Evolutionary conservation across 1,139 yeast species (phyloP).

Genomic region (Protomyces inouyei): DNA sequence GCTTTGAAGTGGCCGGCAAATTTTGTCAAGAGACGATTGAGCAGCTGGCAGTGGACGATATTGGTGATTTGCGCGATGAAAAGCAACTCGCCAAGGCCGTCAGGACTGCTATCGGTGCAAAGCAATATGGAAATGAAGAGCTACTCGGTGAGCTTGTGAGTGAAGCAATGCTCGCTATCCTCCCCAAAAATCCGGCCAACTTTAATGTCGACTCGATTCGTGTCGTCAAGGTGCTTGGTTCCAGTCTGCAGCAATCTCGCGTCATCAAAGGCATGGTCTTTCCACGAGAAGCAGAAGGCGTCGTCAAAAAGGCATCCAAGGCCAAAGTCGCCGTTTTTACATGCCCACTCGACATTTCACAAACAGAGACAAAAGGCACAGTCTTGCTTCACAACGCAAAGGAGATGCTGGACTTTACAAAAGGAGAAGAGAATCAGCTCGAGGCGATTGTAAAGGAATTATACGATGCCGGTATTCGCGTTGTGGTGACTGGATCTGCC

Average conservation of each 20-base stretch:
- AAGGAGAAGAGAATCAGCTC: constrained; percentile 92
- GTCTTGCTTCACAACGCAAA: constrained; percentile 90
- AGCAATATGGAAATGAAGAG: constrained; percentile 86
- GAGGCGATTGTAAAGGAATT: constrained; percentile 80
- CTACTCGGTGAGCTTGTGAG: constrained; percentile 71
- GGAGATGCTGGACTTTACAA: constrained; percentile 92
- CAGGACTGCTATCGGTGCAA: constrained; percentile 84
- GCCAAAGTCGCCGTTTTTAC: constrained; percentile 90
- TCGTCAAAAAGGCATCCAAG: constrained; percentile 59
- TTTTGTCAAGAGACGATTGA: constrained; percentile 64
- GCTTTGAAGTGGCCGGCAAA: constrained; percentile 76
- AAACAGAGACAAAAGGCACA: constrained; percentile 96
- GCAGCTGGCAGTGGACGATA: constrained; percentile 56
- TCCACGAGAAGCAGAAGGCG: constrained; percentile 94
- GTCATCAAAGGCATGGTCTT: constrained; percentile 97
- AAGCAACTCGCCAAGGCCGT: constrained; percentile 67
- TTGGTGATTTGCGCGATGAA: constrained; percentile 54
- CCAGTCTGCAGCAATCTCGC: constrained; percentile 64
- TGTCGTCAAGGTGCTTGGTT: constrained; percentile 95
- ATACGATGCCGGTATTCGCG: constrained; percentile 75
- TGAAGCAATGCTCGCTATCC: constrained; percentile 74
- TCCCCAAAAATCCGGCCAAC: constrained; percentile 58
- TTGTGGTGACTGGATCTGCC: constrained; percentile 87
- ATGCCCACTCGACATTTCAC: constrained; percentile 88
- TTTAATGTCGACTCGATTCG: constrained; percentile 91